These are phyloP conservation scores for Schizothecium vesticola DNA, from an alignment of 495 filamentous ascomycete species.

Conservation along the genomic window DNA sequence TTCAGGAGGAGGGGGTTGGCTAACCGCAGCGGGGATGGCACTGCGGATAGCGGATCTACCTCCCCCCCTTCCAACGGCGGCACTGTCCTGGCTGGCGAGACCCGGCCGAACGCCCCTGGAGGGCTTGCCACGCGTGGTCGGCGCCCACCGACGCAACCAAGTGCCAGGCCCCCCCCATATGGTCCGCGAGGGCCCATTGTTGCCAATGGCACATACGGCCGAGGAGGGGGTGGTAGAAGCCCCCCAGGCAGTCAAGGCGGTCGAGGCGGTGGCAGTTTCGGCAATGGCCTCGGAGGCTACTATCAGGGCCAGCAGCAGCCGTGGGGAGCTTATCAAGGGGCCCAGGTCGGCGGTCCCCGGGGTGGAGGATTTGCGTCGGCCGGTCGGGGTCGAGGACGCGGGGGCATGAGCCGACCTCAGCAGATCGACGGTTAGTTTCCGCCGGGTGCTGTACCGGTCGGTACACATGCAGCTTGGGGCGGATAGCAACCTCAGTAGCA, in stretches of 20 bases:
- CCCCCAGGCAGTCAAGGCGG: not conserved
- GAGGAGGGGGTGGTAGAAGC: not conserved
- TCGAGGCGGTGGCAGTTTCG: not conserved
- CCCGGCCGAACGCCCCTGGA: not conserved
- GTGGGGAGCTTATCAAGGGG: not conserved
- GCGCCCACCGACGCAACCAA: not conserved
- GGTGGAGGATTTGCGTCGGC: not conserved
- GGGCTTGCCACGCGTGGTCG: not conserved
- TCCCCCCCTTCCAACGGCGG: not conserved
- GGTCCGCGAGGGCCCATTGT: not conserved
- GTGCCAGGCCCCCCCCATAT: not conserved
- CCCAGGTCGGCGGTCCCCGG: not conserved
- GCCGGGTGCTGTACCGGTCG: not conserved
- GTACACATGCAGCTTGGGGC: not conserved
- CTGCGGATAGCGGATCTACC: not conserved
- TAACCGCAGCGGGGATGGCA: not conserved
- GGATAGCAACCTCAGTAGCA: not conserved
- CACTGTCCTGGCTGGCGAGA: not conserved
- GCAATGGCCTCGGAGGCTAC: not conserved
- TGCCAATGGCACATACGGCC: not conserved
- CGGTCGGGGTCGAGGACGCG: not conserved
- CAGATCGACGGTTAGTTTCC: not conserved
- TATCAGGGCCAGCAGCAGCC: not conserved
- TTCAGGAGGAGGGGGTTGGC: constrained; percentile 21
- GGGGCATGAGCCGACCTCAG: not conserved